phyloP scores from a whole-genome alignment of 441 rosid genomes.

The Gossypium lobatum region DNA sequence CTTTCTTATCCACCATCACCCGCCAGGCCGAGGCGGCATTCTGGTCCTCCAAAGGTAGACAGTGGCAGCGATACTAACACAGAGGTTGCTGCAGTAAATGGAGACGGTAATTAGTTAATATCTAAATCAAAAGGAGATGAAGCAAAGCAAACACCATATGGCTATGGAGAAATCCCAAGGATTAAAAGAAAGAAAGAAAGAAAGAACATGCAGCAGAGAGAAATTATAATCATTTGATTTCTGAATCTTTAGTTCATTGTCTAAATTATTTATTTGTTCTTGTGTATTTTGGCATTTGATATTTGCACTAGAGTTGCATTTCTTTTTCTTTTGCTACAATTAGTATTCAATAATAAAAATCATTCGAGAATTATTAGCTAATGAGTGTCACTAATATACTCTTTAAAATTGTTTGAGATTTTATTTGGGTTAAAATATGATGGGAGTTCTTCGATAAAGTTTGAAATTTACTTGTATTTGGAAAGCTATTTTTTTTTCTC shows the following conservation, averaged over 20 bases:
- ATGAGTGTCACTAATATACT: too few species aligned
- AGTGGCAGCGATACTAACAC: constrained; percentile 27
- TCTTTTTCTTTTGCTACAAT: neutral
- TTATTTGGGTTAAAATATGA: too few species aligned
- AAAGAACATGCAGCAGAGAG: neutral
- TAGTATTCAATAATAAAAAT: too few species aligned
- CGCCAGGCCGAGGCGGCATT: constrained; percentile 54
- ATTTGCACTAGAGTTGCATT: neutral
- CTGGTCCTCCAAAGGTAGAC: constrained; percentile 60
- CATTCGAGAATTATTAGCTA: neutral
- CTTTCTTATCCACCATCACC: constrained; percentile 57
- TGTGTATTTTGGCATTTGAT: neutral
- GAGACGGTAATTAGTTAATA: constrained; percentile 24
- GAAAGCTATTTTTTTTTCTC: too few species aligned
- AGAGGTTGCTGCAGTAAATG: constrained; percentile 31
- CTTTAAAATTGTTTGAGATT: too few species aligned
- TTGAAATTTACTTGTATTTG: too few species aligned
- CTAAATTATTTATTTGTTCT: neutral
- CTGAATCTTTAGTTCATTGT: neutral
- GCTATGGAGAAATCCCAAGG: neutral
- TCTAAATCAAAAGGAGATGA: neutral
- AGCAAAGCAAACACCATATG: neutral
- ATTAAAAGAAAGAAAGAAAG: neutral
- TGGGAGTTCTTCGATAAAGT: too few species aligned
- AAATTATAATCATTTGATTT: neutral